These are phyloP conservation scores for Cordyceps tenuipes DNA, from an alignment of 2,329 filamentous ascomycete genomes.

Conservation along the genomic window DNA sequence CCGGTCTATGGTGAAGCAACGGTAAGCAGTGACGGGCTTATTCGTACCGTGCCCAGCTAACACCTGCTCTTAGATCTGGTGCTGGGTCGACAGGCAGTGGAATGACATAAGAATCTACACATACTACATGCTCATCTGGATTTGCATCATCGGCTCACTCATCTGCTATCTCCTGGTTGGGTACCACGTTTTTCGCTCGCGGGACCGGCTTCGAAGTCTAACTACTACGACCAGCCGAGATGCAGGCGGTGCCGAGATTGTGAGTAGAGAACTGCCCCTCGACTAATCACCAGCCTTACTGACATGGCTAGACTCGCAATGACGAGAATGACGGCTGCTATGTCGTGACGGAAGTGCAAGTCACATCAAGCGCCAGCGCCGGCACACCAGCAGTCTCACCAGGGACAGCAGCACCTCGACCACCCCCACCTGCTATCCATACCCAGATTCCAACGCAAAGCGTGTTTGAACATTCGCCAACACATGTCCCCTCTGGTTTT, in stretches of 20 bases:
- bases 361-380: neutral
- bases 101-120: slow-evolving; percentile 50
- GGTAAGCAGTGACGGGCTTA: slow-evolving; percentile 27
- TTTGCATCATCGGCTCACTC: slow-evolving; percentile 47
- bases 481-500: slow-evolving; percentile 14
- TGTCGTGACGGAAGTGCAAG: slow-evolving; percentile 44
- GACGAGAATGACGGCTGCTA: slow-evolving; percentile 31
- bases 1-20: slow-evolving; percentile 49
- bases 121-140: slow-evolving; percentile 55
- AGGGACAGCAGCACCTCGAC: neutral
- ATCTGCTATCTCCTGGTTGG: slow-evolving; percentile 50
- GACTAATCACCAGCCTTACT: neutral
- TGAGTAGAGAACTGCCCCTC: slow-evolving; percentile 13
- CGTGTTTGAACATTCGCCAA: slow-evolving; percentile 5
- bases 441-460: neutral
- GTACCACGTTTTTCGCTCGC: slow-evolving; percentile 50
- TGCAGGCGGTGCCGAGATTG: slow-evolving; percentile 24
- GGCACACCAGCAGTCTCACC: neutral
- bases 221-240: slow-evolving; percentile 30
- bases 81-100: slow-evolving; percentile 49
- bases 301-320: neutral
- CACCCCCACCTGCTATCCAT: neutral
- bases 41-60: neutral
- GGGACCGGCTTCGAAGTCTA: slow-evolving; percentile 47
- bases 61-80: slow-evolving; percentile 42